Evolutionary conservation across 805 yeast species (phyloP), one percentile per base, ranked within the genome.

Genomic region (Kluyveromyces siamensis): DNA sequence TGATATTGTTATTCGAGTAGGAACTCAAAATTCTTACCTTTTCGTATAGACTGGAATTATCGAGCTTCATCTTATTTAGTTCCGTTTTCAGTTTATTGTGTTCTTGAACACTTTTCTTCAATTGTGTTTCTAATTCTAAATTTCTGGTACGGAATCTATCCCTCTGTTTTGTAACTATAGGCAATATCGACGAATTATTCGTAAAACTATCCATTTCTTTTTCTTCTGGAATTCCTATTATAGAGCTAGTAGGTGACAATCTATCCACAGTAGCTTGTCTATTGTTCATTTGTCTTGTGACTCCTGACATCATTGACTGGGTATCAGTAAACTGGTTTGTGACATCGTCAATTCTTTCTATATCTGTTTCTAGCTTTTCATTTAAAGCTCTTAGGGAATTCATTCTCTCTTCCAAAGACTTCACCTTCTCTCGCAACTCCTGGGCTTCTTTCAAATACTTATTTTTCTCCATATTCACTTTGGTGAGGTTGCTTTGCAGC

Each of bases 161-260:
- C 63, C 99, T 80, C 69, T 91, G 99, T 61, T 91, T 90, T 13
- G 96, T 89, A 27, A 93, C 80, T 47, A 91, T 88, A 1, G 95
- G 95, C 45, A 91, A 66, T 27, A 90, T 79, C 7, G 45, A 33
- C 4, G 45, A 27, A 8, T 53, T 56, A 27, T 52, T 53, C 16
- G 53, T 47, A 21, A 48, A 47, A 2, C 53, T 25, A 41, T 58
- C 48, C 9, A 52, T 48, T 55, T 57, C 59, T 51, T 58, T 44
- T 48, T 55, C 76, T 60, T 55, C 80, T 60, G 56, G 66, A 10
- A 67, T 63, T 25, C 79, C 79, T 6, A 74, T 73, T 44, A 73
- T 73, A 1, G 80, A 76, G 16, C 79, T 72, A 1, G 80, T 77
- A 11, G 81, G 81, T 6, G 81, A 76, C 11, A 58, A 62, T 18